phyloP scores from a whole-genome alignment of 2,329 filamentous ascomycete genomes.

The Colletotrichum graminicola region DNA sequence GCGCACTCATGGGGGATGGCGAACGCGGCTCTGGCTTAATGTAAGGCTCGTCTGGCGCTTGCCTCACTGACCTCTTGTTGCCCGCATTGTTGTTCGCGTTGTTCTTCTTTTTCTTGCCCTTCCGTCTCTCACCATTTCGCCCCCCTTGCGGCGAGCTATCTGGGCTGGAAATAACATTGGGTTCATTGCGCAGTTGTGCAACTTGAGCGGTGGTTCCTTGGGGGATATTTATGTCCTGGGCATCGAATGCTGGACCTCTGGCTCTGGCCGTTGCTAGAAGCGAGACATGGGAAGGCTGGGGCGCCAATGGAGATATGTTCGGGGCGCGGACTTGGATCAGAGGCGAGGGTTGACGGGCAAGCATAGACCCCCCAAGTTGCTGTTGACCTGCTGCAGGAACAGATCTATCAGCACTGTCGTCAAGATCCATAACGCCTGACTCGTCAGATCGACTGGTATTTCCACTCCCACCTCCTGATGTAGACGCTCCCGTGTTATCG shows the following conservation, averaged over 20 bases:
- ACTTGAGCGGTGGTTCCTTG: slow-evolving; percentile 66
- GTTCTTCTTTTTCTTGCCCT: slow-evolving; percentile 63
- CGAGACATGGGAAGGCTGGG: slow-evolving; percentile 79
- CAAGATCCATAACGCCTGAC: slow-evolving; percentile 49
- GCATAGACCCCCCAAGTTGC: slow-evolving; percentile 32
- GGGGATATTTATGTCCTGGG: slow-evolving; percentile 50
- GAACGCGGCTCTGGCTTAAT: slow-evolving; percentile 77
- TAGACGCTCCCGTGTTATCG: slow-evolving; percentile 46
- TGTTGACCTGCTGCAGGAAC: slow-evolving; percentile 34
- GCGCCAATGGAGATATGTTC: slow-evolving; percentile 79
- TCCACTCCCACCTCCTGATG: slow-evolving; percentile 55
- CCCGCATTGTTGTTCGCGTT: slow-evolving; percentile 54
- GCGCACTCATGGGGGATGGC: slow-evolving; percentile 68
- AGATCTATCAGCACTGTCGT: slow-evolving; percentile 42
- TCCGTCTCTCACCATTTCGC: slow-evolving; percentile 63
- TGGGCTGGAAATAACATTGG: slow-evolving; percentile 64
- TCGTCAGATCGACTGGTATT: slow-evolving; percentile 58
- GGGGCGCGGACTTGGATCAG: slow-evolving; percentile 74
- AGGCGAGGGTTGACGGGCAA: slow-evolving; percentile 63
- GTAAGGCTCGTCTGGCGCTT: slow-evolving; percentile 61
- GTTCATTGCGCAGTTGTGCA: slow-evolving; percentile 66
- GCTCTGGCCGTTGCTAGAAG: slow-evolving; percentile 63
- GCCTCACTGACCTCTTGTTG: slow-evolving; percentile 63
- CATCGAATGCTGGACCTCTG: slow-evolving; percentile 50
- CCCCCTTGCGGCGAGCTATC: slow-evolving; percentile 71